These are phyloP conservation scores for Fusarium pseudograminearum DNA, from an alignment of 2,329 filamentous ascomycete species.

Conservation along the genomic window DNA sequence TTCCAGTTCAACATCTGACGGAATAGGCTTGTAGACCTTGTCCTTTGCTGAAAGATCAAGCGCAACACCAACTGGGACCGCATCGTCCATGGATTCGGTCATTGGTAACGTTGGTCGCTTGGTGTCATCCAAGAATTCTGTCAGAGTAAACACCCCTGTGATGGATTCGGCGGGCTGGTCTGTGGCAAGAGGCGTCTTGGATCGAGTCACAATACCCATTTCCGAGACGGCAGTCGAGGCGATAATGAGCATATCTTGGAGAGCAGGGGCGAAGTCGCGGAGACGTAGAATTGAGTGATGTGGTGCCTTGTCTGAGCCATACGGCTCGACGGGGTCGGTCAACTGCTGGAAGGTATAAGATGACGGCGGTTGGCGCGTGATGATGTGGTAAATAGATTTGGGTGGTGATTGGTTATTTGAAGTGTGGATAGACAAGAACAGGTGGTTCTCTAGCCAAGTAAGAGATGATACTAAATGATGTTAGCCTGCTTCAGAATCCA, in stretches of 20 bases:
- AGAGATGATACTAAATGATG: conserved; percentile 75
- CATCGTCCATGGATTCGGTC: conserved; percentile 68
- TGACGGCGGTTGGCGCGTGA: conserved; percentile 72
- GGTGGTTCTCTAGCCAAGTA: conserved; percentile 87
- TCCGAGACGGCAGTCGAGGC: conserved; percentile 84
- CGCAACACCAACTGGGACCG: conserved; percentile 83
- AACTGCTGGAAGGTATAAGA: conserved; percentile 80
- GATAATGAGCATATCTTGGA: conserved; percentile 85
- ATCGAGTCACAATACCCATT: conserved; percentile 81
- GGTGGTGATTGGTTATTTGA: conserved; percentile 68
- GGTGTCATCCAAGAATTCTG: conserved; percentile 78
- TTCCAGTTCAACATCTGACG: conserved; percentile 79
- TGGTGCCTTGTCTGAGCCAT: conserved; percentile 73
- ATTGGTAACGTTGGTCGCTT: conserved; percentile 81
- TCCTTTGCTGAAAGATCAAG: conserved; percentile 88
- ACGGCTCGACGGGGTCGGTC: conserved; percentile 79
- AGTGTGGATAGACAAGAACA: conserved; percentile 87
- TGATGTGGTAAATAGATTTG: conserved; percentile 80
- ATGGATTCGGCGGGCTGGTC: conserved; percentile 70
- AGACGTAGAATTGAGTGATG: conserved; percentile 84
- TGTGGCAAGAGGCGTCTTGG: conserved; percentile 73
- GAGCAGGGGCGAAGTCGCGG: conserved; percentile 80
- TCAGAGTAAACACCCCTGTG: conserved; percentile 78
- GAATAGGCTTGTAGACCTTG: conserved; percentile 81
- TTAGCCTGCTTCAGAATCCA: conserved; percentile 9